phyloP scores from a whole-genome alignment of 306 rosid species.

The Cicer chorassanicum region DNA sequence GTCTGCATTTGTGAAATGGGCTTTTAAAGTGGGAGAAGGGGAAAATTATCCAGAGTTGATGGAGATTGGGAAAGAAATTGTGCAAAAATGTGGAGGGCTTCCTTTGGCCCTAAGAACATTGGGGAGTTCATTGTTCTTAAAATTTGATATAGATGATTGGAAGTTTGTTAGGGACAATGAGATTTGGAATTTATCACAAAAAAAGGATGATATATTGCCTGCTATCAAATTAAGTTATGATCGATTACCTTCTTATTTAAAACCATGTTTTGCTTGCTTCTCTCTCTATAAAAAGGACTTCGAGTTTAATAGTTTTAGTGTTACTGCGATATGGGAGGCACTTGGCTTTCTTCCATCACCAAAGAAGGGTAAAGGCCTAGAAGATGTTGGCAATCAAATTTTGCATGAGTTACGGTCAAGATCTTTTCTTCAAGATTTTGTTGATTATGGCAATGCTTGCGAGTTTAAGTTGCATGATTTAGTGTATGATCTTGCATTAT shows the following conservation, averaged over 20 bases:
- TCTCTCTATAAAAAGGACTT: conserved; percentile 31
- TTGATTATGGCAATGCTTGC: not conserved
- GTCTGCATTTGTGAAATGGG: conserved; percentile 45
- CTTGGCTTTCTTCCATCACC: conserved; percentile 34
- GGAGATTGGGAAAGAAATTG: conserved; percentile 2
- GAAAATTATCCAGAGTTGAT: conserved; percentile 12
- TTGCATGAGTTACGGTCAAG: not conserved
- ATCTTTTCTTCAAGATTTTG: conserved; percentile 31
- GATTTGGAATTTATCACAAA: conserved; percentile 47
- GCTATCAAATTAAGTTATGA: conserved; percentile 47
- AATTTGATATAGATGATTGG: not conserved
- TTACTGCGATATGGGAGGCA: conserved; percentile 42
- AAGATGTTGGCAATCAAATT: conserved; percentile 34
- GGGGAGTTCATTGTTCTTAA: conserved; percentile 16
- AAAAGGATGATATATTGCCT: conserved; percentile 30
- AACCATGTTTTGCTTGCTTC: conserved; percentile 46
- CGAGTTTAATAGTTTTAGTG: not conserved
- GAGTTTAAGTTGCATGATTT: not conserved
- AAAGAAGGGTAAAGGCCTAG: not conserved
- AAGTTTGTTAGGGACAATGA: conserved; percentile 29
- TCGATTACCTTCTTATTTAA: conserved; percentile 47
- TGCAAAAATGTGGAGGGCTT: conserved; percentile 46
- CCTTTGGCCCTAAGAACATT: conserved; percentile 50
- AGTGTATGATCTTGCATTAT: conserved; percentile 17
- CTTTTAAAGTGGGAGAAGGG: conserved; percentile 46